Evolutionary conservation across 495 filamentous ascomycete species (phyloP).

Genomic region (Extremus antarcticus): DNA sequence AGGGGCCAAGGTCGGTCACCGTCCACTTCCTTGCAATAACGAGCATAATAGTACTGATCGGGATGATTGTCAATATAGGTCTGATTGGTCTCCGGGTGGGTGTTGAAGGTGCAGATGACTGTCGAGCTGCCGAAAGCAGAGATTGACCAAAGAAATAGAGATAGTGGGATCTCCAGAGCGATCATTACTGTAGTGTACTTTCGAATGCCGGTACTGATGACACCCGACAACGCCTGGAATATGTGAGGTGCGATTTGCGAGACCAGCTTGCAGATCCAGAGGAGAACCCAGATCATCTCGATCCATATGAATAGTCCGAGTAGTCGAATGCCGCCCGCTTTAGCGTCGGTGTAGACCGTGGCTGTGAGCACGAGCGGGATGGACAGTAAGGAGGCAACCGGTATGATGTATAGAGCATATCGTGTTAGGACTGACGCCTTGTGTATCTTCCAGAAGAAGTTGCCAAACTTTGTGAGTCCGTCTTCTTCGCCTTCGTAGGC

Average conservation of each 20-base stretch:
- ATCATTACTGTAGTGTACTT: conserved; percentile 17
- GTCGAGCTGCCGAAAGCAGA: conserved; percentile 13
- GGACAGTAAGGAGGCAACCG: conserved; percentile 19
- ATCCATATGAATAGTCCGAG: conserved; percentile 24
- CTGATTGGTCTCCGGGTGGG: not conserved
- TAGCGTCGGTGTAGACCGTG: conserved; percentile 9
- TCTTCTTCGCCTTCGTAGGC: not conserved
- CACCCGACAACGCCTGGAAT: conserved; percentile 17
- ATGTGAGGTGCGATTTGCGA: conserved; percentile 15
- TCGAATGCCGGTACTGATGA: conserved; percentile 20
- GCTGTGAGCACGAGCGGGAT: conserved; percentile 20
- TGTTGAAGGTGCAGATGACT: conserved; percentile 10
- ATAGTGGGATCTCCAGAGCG: conserved; percentile 19
- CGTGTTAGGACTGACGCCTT: conserved; percentile 16
- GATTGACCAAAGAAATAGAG: conserved; percentile 20
- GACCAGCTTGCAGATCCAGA: conserved; percentile 22
- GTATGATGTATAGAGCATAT: conserved; percentile 24
- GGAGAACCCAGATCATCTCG: conserved; percentile 20
- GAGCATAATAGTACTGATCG: not conserved
- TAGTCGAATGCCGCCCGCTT: conserved; percentile 12
- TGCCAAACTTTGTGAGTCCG: not conserved
- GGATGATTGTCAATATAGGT: not conserved
- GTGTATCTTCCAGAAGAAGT: conserved; percentile 5
- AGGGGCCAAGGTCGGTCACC: conserved; percentile 6
- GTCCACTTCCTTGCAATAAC: not conserved